Percentiles rank a stretch among this genome's conserved stretches.
Conservation (phyloP, 2,329 filamentous ascomycete species). For the Rhynchosporium agropyri region DNA sequence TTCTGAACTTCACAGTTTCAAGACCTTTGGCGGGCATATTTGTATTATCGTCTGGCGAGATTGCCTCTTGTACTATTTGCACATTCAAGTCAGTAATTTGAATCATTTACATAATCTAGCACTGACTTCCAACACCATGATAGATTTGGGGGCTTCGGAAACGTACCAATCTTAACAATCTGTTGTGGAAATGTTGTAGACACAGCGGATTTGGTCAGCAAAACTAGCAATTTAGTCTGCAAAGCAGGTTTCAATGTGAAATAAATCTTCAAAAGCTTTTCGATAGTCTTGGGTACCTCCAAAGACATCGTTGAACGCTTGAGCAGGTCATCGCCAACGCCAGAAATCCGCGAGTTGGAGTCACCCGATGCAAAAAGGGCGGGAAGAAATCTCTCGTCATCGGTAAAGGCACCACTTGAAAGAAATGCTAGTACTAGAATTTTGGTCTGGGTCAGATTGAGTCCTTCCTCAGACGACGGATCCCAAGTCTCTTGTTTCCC, state of each 20-base stretch:
- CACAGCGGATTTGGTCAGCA: conserved; percentile 75
- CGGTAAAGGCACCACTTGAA: conserved; percentile 81
- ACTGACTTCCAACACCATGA: not conserved
- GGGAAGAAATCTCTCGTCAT: conserved; percentile 80
- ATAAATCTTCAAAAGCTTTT: conserved; percentile 72
- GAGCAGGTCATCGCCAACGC: conserved; percentile 85
- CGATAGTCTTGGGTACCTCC: conserved; percentile 66
- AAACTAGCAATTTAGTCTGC: conserved; percentile 72
- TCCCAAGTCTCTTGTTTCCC: conserved; percentile 72
- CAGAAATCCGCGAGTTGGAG: conserved; percentile 76
- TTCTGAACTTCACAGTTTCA: conserved; percentile 78
- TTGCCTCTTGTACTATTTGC: conserved; percentile 60
- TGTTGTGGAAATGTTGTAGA: conserved; percentile 70
- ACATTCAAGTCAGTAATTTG: not conserved
- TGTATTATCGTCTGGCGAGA: conserved; percentile 50
- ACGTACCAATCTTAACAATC: conserved; percentile 59
- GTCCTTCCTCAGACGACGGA: conserved; percentile 57
- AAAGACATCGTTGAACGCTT: conserved; percentile 78
- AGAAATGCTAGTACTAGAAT: conserved; percentile 71
- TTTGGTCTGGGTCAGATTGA: conserved; percentile 72
- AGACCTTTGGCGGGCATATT: conserved; percentile 42
- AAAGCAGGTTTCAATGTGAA: conserved; percentile 72
- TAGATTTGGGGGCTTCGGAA: not conserved
- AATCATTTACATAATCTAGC: not conserved
- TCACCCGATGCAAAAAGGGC: conserved; percentile 83